Conservation (phyloP, 441 rosid species). For the Gossypium schwendimanii region DNA sequence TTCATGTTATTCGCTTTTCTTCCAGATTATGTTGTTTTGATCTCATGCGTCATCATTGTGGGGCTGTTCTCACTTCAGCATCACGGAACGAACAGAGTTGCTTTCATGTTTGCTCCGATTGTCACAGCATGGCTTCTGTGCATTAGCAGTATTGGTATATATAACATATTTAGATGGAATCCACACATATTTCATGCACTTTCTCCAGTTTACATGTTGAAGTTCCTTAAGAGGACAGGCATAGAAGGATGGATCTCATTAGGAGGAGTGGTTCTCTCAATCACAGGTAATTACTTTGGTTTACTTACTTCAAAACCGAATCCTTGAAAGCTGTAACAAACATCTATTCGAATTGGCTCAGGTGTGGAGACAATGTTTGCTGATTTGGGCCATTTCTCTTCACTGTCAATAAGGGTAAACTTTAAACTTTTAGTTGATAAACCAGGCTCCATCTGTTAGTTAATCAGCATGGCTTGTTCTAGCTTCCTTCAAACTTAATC, state of each 20-base stretch:
- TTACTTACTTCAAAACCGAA: slow-evolving; percentile 3
- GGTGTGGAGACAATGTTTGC: slow-evolving; percentile 79
- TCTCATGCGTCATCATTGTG: slow-evolving; percentile 56
- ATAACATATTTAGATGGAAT: slow-evolving; percentile 58
- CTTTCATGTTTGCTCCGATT: slow-evolving; percentile 63
- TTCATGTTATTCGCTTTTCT: slow-evolving; percentile 16
- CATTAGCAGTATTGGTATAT: slow-evolving; percentile 55
- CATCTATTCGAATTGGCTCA: slow-evolving; percentile 16
- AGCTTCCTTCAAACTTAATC: slow-evolving; percentile 6
- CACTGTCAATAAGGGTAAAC: slow-evolving; percentile 54
- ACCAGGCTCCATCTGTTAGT: background rate
- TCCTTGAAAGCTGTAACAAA: slow-evolving; percentile 11
- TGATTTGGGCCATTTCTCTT: slow-evolving; percentile 72
- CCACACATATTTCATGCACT: slow-evolving; percentile 42
- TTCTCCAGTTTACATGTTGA: slow-evolving; percentile 60
- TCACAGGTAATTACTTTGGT: slow-evolving; percentile 40
- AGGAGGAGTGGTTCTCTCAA: slow-evolving; percentile 70
- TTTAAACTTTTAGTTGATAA: background rate
- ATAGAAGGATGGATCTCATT: slow-evolving; percentile 60
- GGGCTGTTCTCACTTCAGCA: slow-evolving; percentile 69
- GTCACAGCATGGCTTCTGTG: slow-evolving; percentile 66
- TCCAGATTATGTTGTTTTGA: slow-evolving; percentile 49
- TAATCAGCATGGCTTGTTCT: background rate
- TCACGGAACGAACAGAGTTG: slow-evolving; percentile 61
- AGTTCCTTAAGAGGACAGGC: slow-evolving; percentile 48